Evolutionary conservation across 768 basidiomycete species (phyloP).

Genomic region (Mycena pura): DNA sequence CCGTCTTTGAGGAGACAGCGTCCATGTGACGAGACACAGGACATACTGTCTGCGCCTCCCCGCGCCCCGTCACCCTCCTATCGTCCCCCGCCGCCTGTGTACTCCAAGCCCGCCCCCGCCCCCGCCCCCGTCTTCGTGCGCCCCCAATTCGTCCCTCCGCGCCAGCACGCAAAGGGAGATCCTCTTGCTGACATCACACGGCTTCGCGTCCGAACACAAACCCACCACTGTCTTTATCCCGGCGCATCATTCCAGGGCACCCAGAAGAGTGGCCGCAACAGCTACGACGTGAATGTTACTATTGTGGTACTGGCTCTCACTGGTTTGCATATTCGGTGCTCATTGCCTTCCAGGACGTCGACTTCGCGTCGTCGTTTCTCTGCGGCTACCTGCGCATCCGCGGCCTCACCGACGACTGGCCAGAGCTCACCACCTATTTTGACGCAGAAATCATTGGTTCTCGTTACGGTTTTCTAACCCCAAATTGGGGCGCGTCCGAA

Average conservation of each 20-base stretch:
- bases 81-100: constrained; percentile 13
- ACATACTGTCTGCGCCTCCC: background rate
- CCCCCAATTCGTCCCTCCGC: constrained; percentile 28
- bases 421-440: constrained; percentile 95
- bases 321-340: constrained; percentile 11
- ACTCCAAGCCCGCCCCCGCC: constrained; percentile 9
- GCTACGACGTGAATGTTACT: constrained; percentile 93
- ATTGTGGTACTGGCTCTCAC: constrained; percentile 62
- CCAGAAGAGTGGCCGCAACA: constrained; percentile 92
- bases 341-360: constrained; percentile 71
- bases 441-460: constrained; percentile 95
- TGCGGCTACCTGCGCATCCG: constrained; percentile 94
- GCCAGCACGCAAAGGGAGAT: constrained; percentile 39
- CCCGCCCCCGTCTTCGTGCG: constrained; percentile 24
- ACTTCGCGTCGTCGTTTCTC: constrained; percentile 83
- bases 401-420: constrained; percentile 92
- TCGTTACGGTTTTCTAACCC: constrained; percentile 89
- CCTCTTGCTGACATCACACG: constrained; percentile 81
- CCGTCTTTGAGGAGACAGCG: background rate
- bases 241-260: constrained; percentile 90
- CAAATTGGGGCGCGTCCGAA: constrained; percentile 90
- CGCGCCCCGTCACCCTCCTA: constrained; percentile 20
- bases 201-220: constrained; percentile 72
- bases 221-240: constrained; percentile 83
- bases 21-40: too few relatives aligned